These are phyloP conservation scores for Fusarium stilboides DNA, from an alignment of 2,329 filamentous ascomycete genomes.

Conservation along the genomic window DNA sequence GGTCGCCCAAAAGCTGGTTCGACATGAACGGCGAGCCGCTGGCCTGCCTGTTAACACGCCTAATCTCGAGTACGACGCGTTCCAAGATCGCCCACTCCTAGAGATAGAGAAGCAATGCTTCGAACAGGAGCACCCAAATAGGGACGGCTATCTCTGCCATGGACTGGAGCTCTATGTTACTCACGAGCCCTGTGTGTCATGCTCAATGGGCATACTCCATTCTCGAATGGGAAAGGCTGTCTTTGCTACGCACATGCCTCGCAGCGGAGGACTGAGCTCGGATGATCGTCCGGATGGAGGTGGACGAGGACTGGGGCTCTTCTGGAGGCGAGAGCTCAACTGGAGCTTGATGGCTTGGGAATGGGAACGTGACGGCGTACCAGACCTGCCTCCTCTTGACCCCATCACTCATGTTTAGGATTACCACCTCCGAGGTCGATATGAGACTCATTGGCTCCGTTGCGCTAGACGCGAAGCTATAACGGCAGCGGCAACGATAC, in stretches of 20 bases:
- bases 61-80: slow-evolving; percentile 71
- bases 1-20: slow-evolving; percentile 78
- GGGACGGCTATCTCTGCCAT: slow-evolving; percentile 93
- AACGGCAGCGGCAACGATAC: slow-evolving; percentile 26
- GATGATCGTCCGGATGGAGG: slow-evolving; percentile 75
- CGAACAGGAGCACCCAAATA: slow-evolving; percentile 73
- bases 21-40: slow-evolving; percentile 65
- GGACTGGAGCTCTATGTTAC: slow-evolving; percentile 94
- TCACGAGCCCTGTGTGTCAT: slow-evolving; percentile 97
- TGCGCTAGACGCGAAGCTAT: slow-evolving; percentile 26
- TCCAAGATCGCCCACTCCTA: slow-evolving; percentile 79
- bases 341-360: slow-evolving; percentile 90
- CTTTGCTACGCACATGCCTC: slow-evolving; percentile 83
- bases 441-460: slow-evolving; percentile 52
- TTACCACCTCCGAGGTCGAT: slow-evolving; percentile 59
- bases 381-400: slow-evolving; percentile 60
- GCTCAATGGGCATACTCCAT: slow-evolving; percentile 95
- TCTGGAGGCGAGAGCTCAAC: slow-evolving; percentile 84
- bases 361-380: slow-evolving; percentile 69
- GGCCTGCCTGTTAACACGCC: slow-evolving; percentile 55
- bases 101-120: slow-evolving; percentile 75
- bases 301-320: slow-evolving; percentile 75
- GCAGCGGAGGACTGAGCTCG: slow-evolving; percentile 86
- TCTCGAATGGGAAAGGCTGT: slow-evolving; percentile 91
- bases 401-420: slow-evolving; percentile 66